Evolutionary conservation across 805 yeast species (phyloP).

Genomic region (Ascoidea tarda): DNA sequence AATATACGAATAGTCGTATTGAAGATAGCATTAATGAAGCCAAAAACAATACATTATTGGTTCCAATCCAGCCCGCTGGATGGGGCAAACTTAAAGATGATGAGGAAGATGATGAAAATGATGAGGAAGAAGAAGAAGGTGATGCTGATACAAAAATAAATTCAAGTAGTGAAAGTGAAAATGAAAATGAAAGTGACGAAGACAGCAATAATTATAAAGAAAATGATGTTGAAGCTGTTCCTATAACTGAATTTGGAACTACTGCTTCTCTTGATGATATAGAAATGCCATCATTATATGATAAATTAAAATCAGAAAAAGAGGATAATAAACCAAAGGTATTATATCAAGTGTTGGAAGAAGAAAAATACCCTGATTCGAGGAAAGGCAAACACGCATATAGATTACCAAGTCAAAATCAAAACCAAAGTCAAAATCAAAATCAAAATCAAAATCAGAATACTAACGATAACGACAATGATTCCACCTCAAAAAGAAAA

Average conservation of each 20-base stretch:
- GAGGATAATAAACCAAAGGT: conserved; percentile 3
- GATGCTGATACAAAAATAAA: conserved; percentile 12
- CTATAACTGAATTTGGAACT: not conserved
- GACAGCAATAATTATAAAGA: conserved; percentile 1
- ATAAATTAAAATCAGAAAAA: not conserved
- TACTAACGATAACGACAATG: not conserved
- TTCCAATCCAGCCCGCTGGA: conserved; percentile 14
- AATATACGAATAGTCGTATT: conserved; percentile 2
- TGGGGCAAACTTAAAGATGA: conserved; percentile 21
- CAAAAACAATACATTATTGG: conserved; percentile 10
- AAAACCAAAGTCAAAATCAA: not conserved
- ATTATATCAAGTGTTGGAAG: conserved; percentile 8
- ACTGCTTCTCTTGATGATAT: not conserved
- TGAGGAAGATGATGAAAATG: conserved; percentile 19
- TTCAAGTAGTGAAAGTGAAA: conserved; percentile 14
- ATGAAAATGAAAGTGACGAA: conserved; percentile 6
- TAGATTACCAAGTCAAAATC: not conserved
- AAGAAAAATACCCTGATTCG: conserved; percentile 1
- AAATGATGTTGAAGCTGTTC: not conserved
- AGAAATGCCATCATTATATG: too few relatives aligned
- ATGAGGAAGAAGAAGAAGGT: conserved; percentile 18
- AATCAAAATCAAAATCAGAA: conserved; percentile 1
- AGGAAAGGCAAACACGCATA: conserved; percentile 4
- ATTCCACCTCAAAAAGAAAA: not conserved
- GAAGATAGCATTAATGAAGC: conserved; percentile 3